Evolutionary conservation across 371 early-diverging fungal genomes (phyloP).

Genomic region (Mycotypha africana): DNA sequence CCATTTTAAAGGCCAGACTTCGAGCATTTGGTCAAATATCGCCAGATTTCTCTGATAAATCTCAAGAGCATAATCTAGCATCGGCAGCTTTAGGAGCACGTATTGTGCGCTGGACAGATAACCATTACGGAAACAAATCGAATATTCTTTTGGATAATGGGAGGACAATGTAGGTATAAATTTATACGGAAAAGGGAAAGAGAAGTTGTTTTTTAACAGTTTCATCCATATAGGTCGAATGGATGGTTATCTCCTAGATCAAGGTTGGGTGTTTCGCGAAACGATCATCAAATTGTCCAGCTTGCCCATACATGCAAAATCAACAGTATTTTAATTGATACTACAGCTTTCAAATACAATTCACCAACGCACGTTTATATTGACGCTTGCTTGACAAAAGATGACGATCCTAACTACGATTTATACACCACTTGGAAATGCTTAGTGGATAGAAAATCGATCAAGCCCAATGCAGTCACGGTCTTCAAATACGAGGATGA

Average conservation of each 20-base stretch:
- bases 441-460: neutral
- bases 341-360: constrained; percentile 52
- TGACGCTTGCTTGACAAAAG: constrained; percentile 21
- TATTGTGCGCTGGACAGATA: constrained; percentile 64
- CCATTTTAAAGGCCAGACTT: constrained; percentile 53
- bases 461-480: neutral
- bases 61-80: constrained; percentile 61
- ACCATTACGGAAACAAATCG: constrained; percentile 58
- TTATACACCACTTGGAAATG: constrained; percentile 10
- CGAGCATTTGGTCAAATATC: constrained; percentile 70
- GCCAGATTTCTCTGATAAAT: constrained; percentile 39
- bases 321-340: constrained; percentile 63
- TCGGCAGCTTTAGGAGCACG: constrained; percentile 67
- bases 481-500: neutral
- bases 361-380: constrained; percentile 14
- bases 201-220: neutral
- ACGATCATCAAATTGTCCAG: constrained; percentile 64
- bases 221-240: constrained; percentile 29
- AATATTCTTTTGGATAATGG: constrained; percentile 64
- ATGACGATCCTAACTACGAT: constrained; percentile 16
- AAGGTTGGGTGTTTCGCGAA: constrained; percentile 37
- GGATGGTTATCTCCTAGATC: constrained; percentile 75
- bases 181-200: too few relatives aligned
- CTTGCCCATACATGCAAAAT: constrained; percentile 64
- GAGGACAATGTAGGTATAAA: constrained; percentile 20